Conservation (phyloP, 306 rosid genomes). For the Mucuna pruriens region DNA sequence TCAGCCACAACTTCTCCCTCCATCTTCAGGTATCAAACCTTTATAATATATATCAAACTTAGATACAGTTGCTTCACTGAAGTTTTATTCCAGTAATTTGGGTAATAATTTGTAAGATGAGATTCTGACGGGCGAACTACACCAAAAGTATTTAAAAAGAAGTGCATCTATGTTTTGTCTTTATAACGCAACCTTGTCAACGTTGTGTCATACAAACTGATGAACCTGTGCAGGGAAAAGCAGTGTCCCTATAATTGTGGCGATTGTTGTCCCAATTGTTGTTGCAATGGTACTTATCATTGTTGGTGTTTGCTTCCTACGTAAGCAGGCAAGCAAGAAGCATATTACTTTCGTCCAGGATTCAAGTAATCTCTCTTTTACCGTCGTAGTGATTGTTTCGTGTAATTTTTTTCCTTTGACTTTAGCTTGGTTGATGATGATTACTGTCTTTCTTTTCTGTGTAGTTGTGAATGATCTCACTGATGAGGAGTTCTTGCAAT, state of each 20-base stretch:
- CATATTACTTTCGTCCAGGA: constrained; percentile 8
- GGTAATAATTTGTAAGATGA: too few relatives aligned
- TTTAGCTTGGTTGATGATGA: constrained; percentile 1
- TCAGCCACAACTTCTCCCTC: neutral
- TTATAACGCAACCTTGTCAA: neutral
- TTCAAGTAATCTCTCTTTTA: constrained; percentile 40
- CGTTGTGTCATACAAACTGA: constrained; percentile 3
- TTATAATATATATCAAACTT: too few relatives aligned
- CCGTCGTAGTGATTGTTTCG: neutral
- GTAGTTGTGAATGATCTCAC: constrained; percentile 38
- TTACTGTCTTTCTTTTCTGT: neutral
- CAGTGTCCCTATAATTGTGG: constrained; percentile 34
- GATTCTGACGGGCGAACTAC: too few relatives aligned
- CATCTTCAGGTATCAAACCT: constrained; percentile 37
- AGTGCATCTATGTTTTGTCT: neutral
- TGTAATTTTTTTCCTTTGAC: constrained; percentile 11
- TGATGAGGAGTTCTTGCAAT: constrained; percentile 49
- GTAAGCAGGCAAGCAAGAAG: constrained; percentile 45
- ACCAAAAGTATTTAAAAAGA: too few relatives aligned
- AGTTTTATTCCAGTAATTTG: too few relatives aligned
- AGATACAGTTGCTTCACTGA: too few relatives aligned
- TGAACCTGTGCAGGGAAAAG: constrained; percentile 42
- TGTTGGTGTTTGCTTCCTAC: constrained; percentile 46
- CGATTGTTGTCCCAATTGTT: constrained; percentile 45
- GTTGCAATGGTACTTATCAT: constrained; percentile 33